Evolutionary conservation across 495 filamentous ascomycete species (phyloP), one percentile per base, ranked within the genome.

Genomic region (Hyaloscypha finlandica): DNA sequence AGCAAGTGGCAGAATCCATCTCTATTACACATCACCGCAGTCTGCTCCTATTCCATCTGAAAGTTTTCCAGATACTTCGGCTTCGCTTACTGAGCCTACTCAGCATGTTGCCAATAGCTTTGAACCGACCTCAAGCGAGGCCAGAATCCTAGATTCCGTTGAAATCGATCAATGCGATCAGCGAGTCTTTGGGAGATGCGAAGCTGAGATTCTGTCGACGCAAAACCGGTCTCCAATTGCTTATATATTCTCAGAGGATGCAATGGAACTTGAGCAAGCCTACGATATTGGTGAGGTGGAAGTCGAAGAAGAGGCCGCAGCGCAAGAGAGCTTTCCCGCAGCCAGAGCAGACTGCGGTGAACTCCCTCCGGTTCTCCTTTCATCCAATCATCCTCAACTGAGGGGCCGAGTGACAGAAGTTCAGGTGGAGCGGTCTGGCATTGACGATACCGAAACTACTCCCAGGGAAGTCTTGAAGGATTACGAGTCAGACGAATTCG

Each of bases 401-500:
- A 12, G 4, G 6, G 20, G 29, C n/a, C 33, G 8, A n/a, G 20
- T 63, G 11, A 45, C n/a, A 62, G 19, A 37, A 30, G 4, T 59
- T 35, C 54, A n/a, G 22, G 55, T 64, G 20, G 54, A 68, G 30
- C 52, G 54, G 52, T 64, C 60, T 11, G 42, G 59, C 31, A 6
- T 53, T 6, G 66, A 62, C 31, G 65, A 58, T 22, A 16, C 16
- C 32, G 31, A 63, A 32, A 25, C 14, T 12, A 31, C 31, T 25
- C 19, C 30, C 5, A 31, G 20, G 11, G 29, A 58, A 6, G 11
- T 45, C 16, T 55, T 58, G 52, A 33, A 63, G 31, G 22, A 59
- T 39, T 62, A 35, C 25, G 61, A 61, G 16, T 29, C n/a, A 52
- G 51, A 70, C 37, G 70, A 72, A n/a, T 68, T 70, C 52, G 53